Evolutionary conservation across 352 stramenopile genomes (phyloP), one percentile per base, ranked within the genome.

Genomic region (Salisapilia sapeloensis): DNA sequence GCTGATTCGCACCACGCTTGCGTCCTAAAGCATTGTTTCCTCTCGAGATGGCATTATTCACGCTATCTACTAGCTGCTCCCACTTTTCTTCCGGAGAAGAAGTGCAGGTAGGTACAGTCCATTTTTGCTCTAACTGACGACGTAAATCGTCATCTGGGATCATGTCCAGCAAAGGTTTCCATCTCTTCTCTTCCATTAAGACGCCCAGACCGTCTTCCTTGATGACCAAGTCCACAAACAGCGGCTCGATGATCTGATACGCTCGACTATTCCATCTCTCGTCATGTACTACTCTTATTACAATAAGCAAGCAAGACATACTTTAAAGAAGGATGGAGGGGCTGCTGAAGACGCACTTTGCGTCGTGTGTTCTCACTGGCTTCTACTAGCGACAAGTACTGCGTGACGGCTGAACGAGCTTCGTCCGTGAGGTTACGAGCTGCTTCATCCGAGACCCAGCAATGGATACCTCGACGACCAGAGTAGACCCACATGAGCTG

Each of bases 401-500:
- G 74, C 6, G 97, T 92, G 3, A 99, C 80, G 0, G 94, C 92
- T 18, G 80, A 85, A 33, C 95, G 75, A n/a, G 80, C 93, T 23
- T 98, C 92, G 60, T 99, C 97, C 13, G 85, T 84, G 7, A 99
- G 70, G 33, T 56, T 55, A 14, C 95, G 77, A 7, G 95, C 94
- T 4, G 46, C 39, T 29, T 96, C 76, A 48, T 99, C 96, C 45
- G 87, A 96, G 31, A 99, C 93, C 96, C 96, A 99, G 64, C 93
- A 98, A 87, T 99, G 96, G 51, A 99, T 94, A 58, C 96, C 96
- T 79, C 96, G 90, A 44, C 96, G 81, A 41, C 96, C 96, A 9
- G 87, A 98, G 67, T 98, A 99, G 28, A 99, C 90, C 94, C 94
- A 99, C 22, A 98, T 65, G 38, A 99, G 60, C 54, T 99, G 82